These are phyloP conservation scores for Sporodiniella umbellata DNA, from an alignment of 371 early-diverging fungal genomes.

Conservation along the genomic window DNA sequence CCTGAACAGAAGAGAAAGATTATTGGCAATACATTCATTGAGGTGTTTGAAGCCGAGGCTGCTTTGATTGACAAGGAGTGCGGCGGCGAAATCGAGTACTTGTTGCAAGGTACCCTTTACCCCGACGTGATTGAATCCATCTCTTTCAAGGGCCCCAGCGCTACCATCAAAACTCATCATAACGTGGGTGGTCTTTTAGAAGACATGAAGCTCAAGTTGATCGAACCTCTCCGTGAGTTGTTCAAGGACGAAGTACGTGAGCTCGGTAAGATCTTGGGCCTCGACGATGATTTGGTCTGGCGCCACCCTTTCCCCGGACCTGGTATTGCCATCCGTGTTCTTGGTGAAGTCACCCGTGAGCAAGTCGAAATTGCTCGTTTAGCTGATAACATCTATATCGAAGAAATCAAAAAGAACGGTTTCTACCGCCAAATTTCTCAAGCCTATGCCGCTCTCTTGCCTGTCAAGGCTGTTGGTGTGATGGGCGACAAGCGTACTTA, in stretches of 20 bases:
- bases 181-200: constrained; percentile 96
- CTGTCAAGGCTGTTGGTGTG: constrained; percentile 94
- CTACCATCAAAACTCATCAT: constrained; percentile 98
- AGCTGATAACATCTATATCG: constrained; percentile 96
- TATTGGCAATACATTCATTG: constrained; percentile 97
- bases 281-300: constrained; percentile 95
- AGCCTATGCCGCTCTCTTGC: constrained; percentile 94
- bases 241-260: constrained; percentile 99
- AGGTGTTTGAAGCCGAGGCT: constrained; percentile 95
- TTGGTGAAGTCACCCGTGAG: constrained; percentile 91
- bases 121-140: constrained; percentile 98
- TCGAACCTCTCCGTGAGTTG: constrained; percentile 95
- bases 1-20: constrained; percentile 97
- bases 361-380: constrained; percentile 93
- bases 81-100: constrained; percentile 80
- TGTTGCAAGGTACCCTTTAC: constrained; percentile 96
- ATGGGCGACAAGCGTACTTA: constrained; percentile 98
- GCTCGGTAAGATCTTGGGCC: constrained; percentile 81
- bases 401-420: constrained; percentile 96
- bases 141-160: constrained; percentile 97
- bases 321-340: constrained; percentile 94
- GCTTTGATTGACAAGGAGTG: constrained; percentile 78
- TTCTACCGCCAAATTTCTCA: constrained; percentile 95
- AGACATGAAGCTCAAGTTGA: constrained; percentile 95
- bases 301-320: constrained; percentile 99